phyloP scores from a whole-genome alignment of 2,329 filamentous ascomycete species.

The Chaetomium strumarium region DNA sequence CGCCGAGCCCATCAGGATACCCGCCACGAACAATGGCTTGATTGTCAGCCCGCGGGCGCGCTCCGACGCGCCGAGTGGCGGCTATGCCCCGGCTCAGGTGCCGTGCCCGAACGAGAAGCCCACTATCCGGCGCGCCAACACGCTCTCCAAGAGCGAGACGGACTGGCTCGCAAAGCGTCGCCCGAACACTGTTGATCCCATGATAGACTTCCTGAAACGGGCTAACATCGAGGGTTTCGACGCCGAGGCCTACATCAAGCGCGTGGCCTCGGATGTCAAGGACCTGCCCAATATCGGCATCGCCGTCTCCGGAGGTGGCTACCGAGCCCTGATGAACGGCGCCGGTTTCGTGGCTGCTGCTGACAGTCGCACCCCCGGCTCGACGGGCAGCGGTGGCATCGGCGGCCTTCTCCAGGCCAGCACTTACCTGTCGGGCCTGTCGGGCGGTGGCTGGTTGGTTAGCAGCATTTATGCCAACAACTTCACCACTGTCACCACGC shows the following conservation, averaged over 20 bases:
- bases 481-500: slow-evolving; percentile 60
- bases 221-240: slow-evolving; percentile 75
- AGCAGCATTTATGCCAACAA: slow-evolving; percentile 82
- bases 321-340: slow-evolving; percentile 78
- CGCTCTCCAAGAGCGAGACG: slow-evolving; percentile 62
- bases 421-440: slow-evolving; percentile 71
- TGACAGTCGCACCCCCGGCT: slow-evolving; percentile 62
- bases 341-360: slow-evolving; percentile 75
- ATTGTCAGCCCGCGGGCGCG: slow-evolving; percentile 28
- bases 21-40: slow-evolving; percentile 7
- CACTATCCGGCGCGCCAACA: slow-evolving; percentile 56
- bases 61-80: slow-evolving; percentile 41
- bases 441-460: slow-evolving; percentile 78
- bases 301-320: slow-evolving; percentile 77
- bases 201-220: slow-evolving; percentile 65
- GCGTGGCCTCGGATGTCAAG: slow-evolving; percentile 54
- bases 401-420: slow-evolving; percentile 75
- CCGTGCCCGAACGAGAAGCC: slow-evolving; percentile 66
- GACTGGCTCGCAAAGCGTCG: slow-evolving; percentile 69
- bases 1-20: slow-evolving; percentile 17
- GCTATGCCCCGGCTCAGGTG: slow-evolving; percentile 65
- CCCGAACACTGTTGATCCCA: slow-evolving; percentile 66
- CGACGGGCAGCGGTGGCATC: slow-evolving; percentile 59
- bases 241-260: slow-evolving; percentile 64
- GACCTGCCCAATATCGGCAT: slow-evolving; percentile 59